Evolutionary conservation across 140 eudicot species (phyloP), one percentile per base, ranked within the genome.

Genomic region (Bidens hawaiensis): DNA sequence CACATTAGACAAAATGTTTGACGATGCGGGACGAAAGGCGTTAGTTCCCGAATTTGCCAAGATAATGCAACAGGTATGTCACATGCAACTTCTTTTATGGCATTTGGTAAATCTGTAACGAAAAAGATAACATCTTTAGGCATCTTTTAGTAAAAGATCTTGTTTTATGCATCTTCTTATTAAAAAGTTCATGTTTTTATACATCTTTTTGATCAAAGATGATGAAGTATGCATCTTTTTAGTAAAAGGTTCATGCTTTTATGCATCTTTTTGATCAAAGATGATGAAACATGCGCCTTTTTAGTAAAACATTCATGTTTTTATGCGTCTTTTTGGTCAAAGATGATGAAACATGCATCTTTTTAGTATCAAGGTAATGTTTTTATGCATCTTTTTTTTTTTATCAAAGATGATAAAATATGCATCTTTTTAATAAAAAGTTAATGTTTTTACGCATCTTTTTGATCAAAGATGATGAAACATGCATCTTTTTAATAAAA

Each of bases 1-100:
- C 78, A 80, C 82, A 73, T 81, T 89, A 4, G 97, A 89, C 64
- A 89, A 86, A 78, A 75, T 89, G 62, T 82, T 89, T 3, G 97
- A 89, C 17, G 97, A 89, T 46, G 76, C 93, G 1, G 97, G 95
- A 14, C 71, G 89, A 23, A 89, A 89, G 78, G 59, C 79, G 3
- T 76, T 89, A 43, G 85, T 80, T 17, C 83, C 97, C 0, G 95
- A 89, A 71, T 89, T 85, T 62, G 69, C 91, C 63, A 89, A 85
- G 78, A 89, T 89, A 57, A 89, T 89, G 95, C 95, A 85, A 55
- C 95, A 85, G 85, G 97, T 85, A 46, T 16, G 7, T 54, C 26
- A 11, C 38, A 6, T 45, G 46, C 23, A 52, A 14, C 53, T 48
- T 33, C 16, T 34, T 17, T 33, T 31, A 6, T 15, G 18, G 26